Base-by-base conservation (phyloP, 73 alveolate genomes). In the Paramecium pentaurelia region DNA sequence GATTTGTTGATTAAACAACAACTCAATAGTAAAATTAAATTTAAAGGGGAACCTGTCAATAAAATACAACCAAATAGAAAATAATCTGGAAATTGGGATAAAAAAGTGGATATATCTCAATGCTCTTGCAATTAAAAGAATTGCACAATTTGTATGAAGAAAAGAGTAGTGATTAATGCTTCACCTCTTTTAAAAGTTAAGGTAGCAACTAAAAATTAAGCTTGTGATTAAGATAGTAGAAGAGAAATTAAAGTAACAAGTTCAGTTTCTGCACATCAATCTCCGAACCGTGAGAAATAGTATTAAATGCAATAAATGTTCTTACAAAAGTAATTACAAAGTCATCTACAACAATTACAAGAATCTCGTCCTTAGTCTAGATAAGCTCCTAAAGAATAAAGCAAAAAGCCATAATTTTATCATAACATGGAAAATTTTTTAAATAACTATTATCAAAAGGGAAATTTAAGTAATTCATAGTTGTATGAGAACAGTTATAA, bases 81-180 rank as follows among this genome's bases (percentile, higher is more conserved):
- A 36, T 64, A 80, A 80, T 80, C 91, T 20, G 91, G 91, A 0
- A 80, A 80, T 80, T 80, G 91, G 91, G 91, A 80, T 80, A 80
- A 80, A 49, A 80, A 80, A 36, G 91, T 14, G 6, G 91, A 80
- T 80, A 47, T 80, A 42, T 80, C 91, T 12, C 75, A 80, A 80
- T 80, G 91, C 16, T 80, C 47, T 16, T 80, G 91, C 51, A 80
- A 80, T 80, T 47, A 80, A 28, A 80, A 80, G 91, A 80, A 80
- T 80, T 80, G 91, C 27, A 10, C 91, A 2, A 47, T 49, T 6
- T 80, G 91, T 28, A 80, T 80, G 16, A 42, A 42, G 34, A 80
- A 80, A 49, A 80, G 91, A 36, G 47, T 44, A 0, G 77, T 80
- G 47, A 42, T 80, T 1, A 80, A 80, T 80, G 91, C 91, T 44